These are phyloP conservation scores for Ceratocystis ficicola DNA, from an alignment of 2,329 filamentous ascomycete species.

Conservation along the genomic window DNA sequence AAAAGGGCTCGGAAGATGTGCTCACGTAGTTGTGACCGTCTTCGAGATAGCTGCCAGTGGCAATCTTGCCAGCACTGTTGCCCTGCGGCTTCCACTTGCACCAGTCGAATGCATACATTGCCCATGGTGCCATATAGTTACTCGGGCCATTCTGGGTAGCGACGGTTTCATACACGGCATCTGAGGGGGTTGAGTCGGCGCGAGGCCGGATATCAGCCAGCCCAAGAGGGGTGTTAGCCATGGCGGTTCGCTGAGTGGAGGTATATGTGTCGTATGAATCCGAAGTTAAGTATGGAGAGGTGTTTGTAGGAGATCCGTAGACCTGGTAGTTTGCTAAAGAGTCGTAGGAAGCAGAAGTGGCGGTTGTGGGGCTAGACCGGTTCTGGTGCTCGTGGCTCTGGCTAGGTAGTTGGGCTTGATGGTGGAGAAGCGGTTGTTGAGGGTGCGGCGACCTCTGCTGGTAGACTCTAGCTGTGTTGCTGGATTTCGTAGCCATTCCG, in stretches of 20 bases:
- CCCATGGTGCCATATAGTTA: conserved; percentile 90
- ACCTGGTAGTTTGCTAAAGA: conserved; percentile 42
- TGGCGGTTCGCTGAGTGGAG: conserved; percentile 13
- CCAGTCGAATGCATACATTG: conserved; percentile 95
- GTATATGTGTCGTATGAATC: conserved; percentile 12
- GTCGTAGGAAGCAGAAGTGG: conserved; percentile 48
- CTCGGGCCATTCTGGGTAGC: conserved; percentile 60
- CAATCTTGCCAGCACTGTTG: conserved; percentile 78
- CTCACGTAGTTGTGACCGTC: conserved; percentile 95
- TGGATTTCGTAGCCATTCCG: conserved; percentile 31
- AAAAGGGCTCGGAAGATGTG: conserved; percentile 19
- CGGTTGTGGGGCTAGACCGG: conserved; percentile 49
- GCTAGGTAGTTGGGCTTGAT: conserved; percentile 1
- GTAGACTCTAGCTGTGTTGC: conserved; percentile 16
- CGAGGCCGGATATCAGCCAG: conserved; percentile 84
- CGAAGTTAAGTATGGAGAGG: conserved; percentile 54
- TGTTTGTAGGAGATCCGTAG: conserved; percentile 34
- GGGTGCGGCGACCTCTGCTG: neutral
- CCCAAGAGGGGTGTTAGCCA: conserved; percentile 71
- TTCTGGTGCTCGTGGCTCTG: neutral
- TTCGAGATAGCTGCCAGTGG: conserved; percentile 89
- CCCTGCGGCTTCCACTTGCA: conserved; percentile 88
- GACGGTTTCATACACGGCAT: conserved; percentile 57
- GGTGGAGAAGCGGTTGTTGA: neutral
- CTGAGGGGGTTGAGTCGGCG: conserved; percentile 67